Conservation (phyloP, 139 green algal genomes). For the Diplosphaera chodatii region DNA sequence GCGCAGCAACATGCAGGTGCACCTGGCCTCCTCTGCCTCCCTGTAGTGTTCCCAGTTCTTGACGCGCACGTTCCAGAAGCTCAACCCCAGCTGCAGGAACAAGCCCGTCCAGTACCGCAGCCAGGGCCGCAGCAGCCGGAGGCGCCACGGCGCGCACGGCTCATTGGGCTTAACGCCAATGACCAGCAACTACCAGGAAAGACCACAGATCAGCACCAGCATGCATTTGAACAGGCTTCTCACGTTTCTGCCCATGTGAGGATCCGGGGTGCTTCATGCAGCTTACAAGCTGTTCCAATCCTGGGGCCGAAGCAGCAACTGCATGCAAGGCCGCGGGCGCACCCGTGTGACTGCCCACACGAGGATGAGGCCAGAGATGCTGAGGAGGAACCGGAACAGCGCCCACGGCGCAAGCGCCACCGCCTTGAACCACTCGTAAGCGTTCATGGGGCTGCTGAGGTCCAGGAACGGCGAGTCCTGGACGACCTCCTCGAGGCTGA, state of each 20-base stretch:
- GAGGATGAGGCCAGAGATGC: neutral
- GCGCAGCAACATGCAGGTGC: too few relatives aligned
- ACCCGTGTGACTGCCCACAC: neutral
- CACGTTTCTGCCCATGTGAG: too few relatives aligned
- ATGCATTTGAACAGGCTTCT: too few relatives aligned
- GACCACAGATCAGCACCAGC: too few relatives aligned
- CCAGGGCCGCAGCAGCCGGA: slow-evolving; percentile 19
- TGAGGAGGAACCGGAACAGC: slow-evolving; percentile 9
- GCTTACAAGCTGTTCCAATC: too few relatives aligned
- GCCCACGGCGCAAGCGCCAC: slow-evolving; percentile 17
- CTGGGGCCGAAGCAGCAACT: too few relatives aligned
- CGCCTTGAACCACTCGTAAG: slow-evolving; percentile 41
- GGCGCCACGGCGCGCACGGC: slow-evolving; percentile 3
- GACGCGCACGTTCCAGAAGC: slow-evolving; percentile 10
- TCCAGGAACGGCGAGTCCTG: slow-evolving; percentile 36
- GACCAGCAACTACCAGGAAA: slow-evolving; percentile 20
- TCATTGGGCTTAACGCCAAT: slow-evolving; percentile 18
- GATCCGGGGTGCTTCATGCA: too few relatives aligned
- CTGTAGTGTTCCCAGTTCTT: slow-evolving; percentile 16
- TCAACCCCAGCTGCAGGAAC: slow-evolving; percentile 26
- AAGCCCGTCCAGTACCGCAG: slow-evolving; percentile 22
- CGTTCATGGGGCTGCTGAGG: slow-evolving; percentile 25
- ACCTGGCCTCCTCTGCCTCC: slow-evolving; percentile 7
- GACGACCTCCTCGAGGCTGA: slow-evolving; percentile 1
- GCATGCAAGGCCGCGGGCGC: too few relatives aligned